A percentile compares a stretch with the other conserved stretches of the same genome.
These are phyloP conservation scores for Hura crepitans DNA, from an alignment of 441 rosid genomes.

Conservation along the genomic window DNA sequence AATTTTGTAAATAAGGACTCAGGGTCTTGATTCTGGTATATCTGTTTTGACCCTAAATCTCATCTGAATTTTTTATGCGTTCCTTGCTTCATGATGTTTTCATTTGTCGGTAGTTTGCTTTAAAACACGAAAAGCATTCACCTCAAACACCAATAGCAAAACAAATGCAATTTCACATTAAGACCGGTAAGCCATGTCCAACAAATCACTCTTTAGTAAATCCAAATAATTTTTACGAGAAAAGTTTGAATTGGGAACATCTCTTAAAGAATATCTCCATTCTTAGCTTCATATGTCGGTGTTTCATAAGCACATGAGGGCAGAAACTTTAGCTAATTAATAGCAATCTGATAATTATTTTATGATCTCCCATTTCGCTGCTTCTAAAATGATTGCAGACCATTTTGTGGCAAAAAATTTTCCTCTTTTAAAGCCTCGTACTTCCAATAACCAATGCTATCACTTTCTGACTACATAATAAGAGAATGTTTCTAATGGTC, in stretches of 20 bases:
- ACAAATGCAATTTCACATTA: not conserved
- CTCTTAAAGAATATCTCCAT: not conserved
- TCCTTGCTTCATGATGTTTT: not conserved
- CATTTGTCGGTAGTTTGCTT: not conserved
- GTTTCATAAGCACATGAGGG: not conserved
- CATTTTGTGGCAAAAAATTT: not conserved
- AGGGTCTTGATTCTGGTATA: not conserved
- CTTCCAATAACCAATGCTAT: not conserved
- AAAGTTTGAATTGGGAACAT: not conserved
- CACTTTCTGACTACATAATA: not conserved
- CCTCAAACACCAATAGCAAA: too few relatives aligned
- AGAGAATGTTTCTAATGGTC: not conserved
- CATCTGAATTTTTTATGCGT: not conserved
- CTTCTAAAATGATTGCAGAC: not conserved
- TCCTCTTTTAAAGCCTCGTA: not conserved
- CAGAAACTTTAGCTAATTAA: not conserved
- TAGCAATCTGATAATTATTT: not conserved
- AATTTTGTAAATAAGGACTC: not conserved
- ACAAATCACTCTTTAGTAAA: not conserved
- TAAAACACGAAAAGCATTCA: not conserved
- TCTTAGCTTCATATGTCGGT: too few relatives aligned
- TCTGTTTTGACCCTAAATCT: not conserved
- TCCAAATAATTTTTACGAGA: too few relatives aligned
- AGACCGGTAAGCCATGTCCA: not conserved
- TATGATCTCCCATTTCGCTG: not conserved